These are phyloP conservation scores for Byssothecium circinans DNA, from an alignment of 2,329 filamentous ascomycete genomes.

Conservation along the genomic window DNA sequence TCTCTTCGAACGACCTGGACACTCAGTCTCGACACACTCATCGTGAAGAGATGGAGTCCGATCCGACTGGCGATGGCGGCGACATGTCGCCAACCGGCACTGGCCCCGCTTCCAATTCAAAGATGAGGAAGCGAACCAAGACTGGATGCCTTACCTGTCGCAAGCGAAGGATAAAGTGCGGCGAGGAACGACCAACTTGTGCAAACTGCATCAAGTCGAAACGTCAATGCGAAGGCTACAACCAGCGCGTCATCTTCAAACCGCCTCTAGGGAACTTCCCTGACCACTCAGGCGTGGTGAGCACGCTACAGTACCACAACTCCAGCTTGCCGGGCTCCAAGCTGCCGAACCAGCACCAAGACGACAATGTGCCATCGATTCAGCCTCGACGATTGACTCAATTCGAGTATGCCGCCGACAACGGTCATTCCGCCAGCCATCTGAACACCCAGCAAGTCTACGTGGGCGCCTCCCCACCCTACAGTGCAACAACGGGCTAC, in stretches of 20 bases:
- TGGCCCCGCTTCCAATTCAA: conserved; percentile 25
- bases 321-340: conserved; percentile 42
- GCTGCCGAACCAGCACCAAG: conserved; percentile 19
- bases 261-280: conserved; percentile 63
- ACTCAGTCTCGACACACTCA: not conserved
- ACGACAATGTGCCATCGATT: conserved; percentile 25
- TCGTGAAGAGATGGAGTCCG: conserved; percentile 24
- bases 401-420: conserved; percentile 31
- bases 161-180: conserved; percentile 94
- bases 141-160: conserved; percentile 93
- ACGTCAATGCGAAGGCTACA: conserved; percentile 81
- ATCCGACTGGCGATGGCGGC: conserved; percentile 22
- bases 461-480: conserved; percentile 17
- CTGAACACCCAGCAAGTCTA: conserved; percentile 19
- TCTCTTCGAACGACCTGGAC: not conserved
- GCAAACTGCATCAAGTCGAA: conserved; percentile 87
- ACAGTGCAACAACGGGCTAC: conserved; percentile 30
- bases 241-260: conserved; percentile 79
- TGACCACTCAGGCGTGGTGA: conserved; percentile 41
- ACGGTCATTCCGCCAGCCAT: conserved; percentile 12
- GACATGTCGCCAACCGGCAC: conserved; percentile 33
- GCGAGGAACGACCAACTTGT: conserved; percentile 81
- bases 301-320: conserved; percentile 42
- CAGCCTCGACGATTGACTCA: conserved; percentile 31
- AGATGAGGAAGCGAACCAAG: conserved; percentile 67